Evolutionary conservation across 495 filamentous ascomycete species (phyloP).

Genomic region (Penicillium salamii): DNA sequence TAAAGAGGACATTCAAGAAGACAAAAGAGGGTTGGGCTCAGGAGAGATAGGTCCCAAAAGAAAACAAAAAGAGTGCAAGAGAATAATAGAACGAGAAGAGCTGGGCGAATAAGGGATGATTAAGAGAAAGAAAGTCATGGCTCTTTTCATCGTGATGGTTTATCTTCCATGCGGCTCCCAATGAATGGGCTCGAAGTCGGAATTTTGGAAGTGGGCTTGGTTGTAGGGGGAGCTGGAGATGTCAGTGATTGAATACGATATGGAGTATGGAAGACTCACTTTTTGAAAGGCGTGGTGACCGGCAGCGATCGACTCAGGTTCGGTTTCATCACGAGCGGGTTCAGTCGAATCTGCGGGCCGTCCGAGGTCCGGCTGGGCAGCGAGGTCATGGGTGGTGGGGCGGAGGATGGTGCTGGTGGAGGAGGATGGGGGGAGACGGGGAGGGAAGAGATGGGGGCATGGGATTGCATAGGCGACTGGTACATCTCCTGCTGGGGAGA

Average conservation of each 20-base stretch:
- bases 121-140: not conserved
- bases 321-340: conserved; percentile 45
- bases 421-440: conserved; percentile 33
- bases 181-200: conserved; percentile 73
- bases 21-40: not conserved
- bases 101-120: not conserved
- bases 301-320: conserved; percentile 44
- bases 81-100: not conserved
- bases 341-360: conserved; percentile 47
- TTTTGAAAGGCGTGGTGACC: conserved; percentile 45
- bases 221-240: conserved; percentile 70
- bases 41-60: not conserved
- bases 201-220: conserved; percentile 77
- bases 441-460: conserved; percentile 26
- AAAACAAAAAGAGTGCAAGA: not conserved
- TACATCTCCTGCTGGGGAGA: conserved; percentile 42
- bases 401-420: conserved; percentile 22
- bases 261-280: conserved; percentile 26
- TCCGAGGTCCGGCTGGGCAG: conserved; percentile 38
- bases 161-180: conserved; percentile 39
- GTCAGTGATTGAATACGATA: conserved; percentile 43
- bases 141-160: not conserved
- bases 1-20: conserved; percentile 24
- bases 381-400: conserved; percentile 37
- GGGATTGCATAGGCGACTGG: conserved; percentile 33